Base-by-base conservation (phyloP, 225 moss, liverwort and hornwort genomes). In the Polytrichum commune region DNA sequence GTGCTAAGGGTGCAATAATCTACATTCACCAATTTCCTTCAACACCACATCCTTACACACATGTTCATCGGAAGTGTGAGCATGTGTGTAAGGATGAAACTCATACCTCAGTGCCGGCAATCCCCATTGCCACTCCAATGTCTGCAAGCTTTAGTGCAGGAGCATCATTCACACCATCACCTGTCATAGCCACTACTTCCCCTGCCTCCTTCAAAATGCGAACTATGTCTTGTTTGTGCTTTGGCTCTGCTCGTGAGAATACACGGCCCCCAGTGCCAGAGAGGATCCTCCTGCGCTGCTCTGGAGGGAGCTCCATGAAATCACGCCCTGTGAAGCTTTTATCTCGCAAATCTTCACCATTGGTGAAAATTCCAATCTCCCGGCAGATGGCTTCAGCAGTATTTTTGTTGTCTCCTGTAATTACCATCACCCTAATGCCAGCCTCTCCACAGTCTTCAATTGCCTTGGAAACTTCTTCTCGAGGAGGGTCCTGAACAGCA, bases 161-260 rank as follows among this genome's bases (percentile, higher is more conserved):
- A 46, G 95, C 95, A 84, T 96, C 95, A 72, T 96, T 96, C 60
- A 96, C 95, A 64, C 95, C 95, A 78, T 96, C 95, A 55, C 95
- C 93, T 23, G 93, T 96, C 95, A 96, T 96, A 6, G 95, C 95
- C 30, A 96, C 95, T 16, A 96, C 91, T 81, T 95, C 95, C 71
- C 93, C 91, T 5, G 80, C 85, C 23, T 90, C 91, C 74, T 91
- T 96, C 57, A 96, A 79, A 75, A 91, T 83, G 27, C 95, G 90
- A 25, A 96, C 93, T 62, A 96, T 96, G 54, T 96, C 91, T 67
- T 96, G 95, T 56, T 96, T 96, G 58, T 96, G 93, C 80, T 85
- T 91, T 16, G 95, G 95, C 65, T 95, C 93, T 64, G 93, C 89
- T 65, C 93, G 86, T 26, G 95, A 95, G 65, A 95, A 95, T 18